phyloP scores from a whole-genome alignment of 495 filamentous ascomycete genomes.

The Astrothelium subdiscretum region DNA sequence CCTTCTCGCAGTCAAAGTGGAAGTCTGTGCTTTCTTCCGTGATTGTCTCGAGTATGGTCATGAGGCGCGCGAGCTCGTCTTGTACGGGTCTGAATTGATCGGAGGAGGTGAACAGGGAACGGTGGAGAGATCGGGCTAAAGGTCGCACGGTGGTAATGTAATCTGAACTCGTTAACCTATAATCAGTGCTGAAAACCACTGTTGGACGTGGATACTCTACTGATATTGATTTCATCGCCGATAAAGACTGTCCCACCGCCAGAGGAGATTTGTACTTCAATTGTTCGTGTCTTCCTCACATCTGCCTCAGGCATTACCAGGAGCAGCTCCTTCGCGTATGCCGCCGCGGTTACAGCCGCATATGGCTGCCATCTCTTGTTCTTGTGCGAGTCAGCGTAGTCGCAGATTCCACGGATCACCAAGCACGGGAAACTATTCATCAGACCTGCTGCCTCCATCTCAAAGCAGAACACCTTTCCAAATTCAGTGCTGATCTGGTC shows the following conservation, averaged over 20 bases:
- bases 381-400: constrained; percentile 25
- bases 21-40: not conserved
- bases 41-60: not conserved
- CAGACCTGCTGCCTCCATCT: constrained; percentile 23
- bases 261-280: not conserved
- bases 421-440: constrained; percentile 18
- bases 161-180: not conserved
- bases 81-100: constrained; percentile 1
- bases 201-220: not conserved
- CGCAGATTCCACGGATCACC: constrained; percentile 8
- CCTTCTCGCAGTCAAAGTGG: not conserved
- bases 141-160: constrained; percentile 4
- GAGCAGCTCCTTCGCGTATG: constrained; percentile 8
- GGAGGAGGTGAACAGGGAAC: not conserved
- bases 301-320: not conserved
- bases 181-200: not conserved
- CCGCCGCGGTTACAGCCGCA: constrained; percentile 21
- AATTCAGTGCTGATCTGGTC: constrained; percentile 6
- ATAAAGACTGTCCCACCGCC: not conserved
- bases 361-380: constrained; percentile 21
- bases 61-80: not conserved
- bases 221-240: not conserved
- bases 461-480: constrained; percentile 15
- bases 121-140: constrained; percentile 1
- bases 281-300: not conserved